Evolutionary conservation across 768 basidiomycete species (phyloP).

Genomic region (Termitomyces sp.): DNA sequence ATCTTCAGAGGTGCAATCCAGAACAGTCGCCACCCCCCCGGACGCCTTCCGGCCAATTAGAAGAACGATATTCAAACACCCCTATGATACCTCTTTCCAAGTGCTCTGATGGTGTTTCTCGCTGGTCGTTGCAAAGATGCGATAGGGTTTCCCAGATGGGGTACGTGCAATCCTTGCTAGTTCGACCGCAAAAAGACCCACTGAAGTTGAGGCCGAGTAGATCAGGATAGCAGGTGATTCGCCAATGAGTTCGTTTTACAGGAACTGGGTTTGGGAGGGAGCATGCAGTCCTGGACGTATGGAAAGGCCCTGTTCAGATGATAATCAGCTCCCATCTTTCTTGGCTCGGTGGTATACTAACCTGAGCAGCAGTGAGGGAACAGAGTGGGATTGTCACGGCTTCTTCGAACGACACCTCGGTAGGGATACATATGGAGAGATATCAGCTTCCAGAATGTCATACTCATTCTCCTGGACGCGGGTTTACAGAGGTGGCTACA

Average conservation of each 20-base stretch:
- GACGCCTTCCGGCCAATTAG: constrained; percentile 24
- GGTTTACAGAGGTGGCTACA: constrained; percentile 25
- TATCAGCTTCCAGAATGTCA: constrained; percentile 26
- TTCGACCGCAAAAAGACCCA: constrained; percentile 26
- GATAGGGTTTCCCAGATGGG: constrained; percentile 17
- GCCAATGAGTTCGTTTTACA: constrained; percentile 2
- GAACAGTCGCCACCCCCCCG: constrained; percentile 23
- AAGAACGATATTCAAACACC: constrained; percentile 25
- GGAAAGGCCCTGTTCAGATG: constrained; percentile 22
- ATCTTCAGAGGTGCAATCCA: constrained; percentile 30
- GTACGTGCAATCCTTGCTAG: constrained; percentile 20
- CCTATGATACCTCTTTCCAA: constrained; percentile 22
- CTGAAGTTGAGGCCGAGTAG: constrained; percentile 28
- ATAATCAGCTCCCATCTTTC: background rate
- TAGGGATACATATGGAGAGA: constrained; percentile 22
- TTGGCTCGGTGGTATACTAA: constrained; percentile 1
- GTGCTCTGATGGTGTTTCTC: constrained; percentile 21
- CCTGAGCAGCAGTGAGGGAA: constrained; percentile 27
- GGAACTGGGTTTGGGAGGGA: constrained; percentile 21
- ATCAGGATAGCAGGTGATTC: constrained; percentile 22
- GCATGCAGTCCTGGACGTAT: constrained; percentile 23
- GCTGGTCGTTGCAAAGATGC: constrained; percentile 25
- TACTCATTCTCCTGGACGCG: constrained; percentile 27
- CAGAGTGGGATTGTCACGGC: constrained; percentile 27
- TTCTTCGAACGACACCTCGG: constrained; percentile 23